These are phyloP conservation scores for Talaromyces verruculosus DNA, from an alignment of 2,329 filamentous ascomycete genomes.

Conservation along the genomic window DNA sequence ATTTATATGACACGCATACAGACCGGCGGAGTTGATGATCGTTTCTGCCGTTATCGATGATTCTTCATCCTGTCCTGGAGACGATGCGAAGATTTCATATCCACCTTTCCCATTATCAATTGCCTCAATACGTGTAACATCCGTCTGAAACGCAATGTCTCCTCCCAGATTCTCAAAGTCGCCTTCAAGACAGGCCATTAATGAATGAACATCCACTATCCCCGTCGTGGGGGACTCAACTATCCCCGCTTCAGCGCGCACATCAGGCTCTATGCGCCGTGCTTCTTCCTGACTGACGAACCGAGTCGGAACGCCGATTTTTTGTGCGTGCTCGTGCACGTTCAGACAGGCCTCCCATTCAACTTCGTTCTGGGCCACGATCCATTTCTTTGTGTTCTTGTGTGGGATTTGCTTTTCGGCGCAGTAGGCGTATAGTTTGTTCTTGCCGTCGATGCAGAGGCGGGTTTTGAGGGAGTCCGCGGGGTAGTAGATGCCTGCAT, in stretches of 20 bases:
- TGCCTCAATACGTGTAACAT: slow-evolving; percentile 62
- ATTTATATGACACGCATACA: slow-evolving; percentile 71
- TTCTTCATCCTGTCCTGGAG: slow-evolving; percentile 28
- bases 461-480: slow-evolving; percentile 71
- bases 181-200: slow-evolving; percentile 79
- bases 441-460: slow-evolving; percentile 75
- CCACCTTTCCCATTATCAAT: slow-evolving; percentile 56
- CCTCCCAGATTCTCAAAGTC: slow-evolving; percentile 76
- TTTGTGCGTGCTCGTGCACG: slow-evolving; percentile 55
- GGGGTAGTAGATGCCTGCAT: slow-evolving; percentile 92
- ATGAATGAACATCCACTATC: slow-evolving; percentile 81
- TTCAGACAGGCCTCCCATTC: slow-evolving; percentile 63
- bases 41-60: slow-evolving; percentile 68
- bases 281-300: slow-evolving; percentile 68
- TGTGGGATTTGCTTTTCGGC: slow-evolving; percentile 65
- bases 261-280: slow-evolving; percentile 66
- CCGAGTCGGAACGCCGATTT: slow-evolving; percentile 66
- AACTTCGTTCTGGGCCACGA: slow-evolving; percentile 76
- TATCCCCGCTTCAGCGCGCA: slow-evolving; percentile 68
- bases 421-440: slow-evolving; percentile 79
- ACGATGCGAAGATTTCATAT: slow-evolving; percentile 65
- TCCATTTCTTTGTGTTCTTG: slow-evolving; percentile 83
- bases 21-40: slow-evolving; percentile 81
- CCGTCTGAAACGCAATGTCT: slow-evolving; percentile 67
- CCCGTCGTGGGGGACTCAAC: slow-evolving; percentile 85